Evolutionary conservation across 495 filamentous ascomycete species (phyloP), one percentile per base, ranked within the genome.

Genomic region (Xeromyces bisporus): DNA sequence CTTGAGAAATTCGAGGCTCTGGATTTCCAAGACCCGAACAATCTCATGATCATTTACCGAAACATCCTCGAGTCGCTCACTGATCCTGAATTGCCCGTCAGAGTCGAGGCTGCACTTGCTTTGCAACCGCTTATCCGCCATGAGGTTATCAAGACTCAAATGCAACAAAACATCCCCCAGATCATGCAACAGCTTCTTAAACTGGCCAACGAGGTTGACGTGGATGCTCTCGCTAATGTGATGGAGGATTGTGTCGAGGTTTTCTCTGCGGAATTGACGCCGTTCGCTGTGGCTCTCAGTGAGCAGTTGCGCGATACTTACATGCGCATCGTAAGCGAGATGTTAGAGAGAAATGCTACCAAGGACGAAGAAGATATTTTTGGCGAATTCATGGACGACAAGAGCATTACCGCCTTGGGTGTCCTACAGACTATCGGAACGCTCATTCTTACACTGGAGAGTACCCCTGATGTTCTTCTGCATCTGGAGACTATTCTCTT

Each of bases 231-330:
- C 12, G 83, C 85, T n/a, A 93, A 93, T 42, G 85, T 93, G n/a
- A 93, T 93, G 89, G 89, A 97, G 50, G 91, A 97, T 43, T 96
- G 96, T 50, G 89, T 97, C 30, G 89, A 97, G 52, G 89, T 96
- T 0, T 97, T 97, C 53, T 86, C 89, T 11, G 61, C 80, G 2
- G 91, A 97, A 48, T 66, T 97, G 31, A 97, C 89, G 1, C 89
- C 89, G 6, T 97, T 97, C 47, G 89, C 89, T n/a, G 91, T 96
- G 10, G 87, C 91, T 4, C 64, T 97, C 24, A 93, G 83, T 44
- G 85, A 97, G 60, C 89, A 97, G 53, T 66, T 97, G 13, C 77
- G 87, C 16, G 89, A 97, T 48, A 97, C 89, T 0, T 97, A 97
- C 44, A 67, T 97, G 40, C 72, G 91, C 27, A 93, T 97, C 35